Evolutionary conservation across 345 rosid species (phyloP).

Genomic region (Combretum micranthum): DNA sequence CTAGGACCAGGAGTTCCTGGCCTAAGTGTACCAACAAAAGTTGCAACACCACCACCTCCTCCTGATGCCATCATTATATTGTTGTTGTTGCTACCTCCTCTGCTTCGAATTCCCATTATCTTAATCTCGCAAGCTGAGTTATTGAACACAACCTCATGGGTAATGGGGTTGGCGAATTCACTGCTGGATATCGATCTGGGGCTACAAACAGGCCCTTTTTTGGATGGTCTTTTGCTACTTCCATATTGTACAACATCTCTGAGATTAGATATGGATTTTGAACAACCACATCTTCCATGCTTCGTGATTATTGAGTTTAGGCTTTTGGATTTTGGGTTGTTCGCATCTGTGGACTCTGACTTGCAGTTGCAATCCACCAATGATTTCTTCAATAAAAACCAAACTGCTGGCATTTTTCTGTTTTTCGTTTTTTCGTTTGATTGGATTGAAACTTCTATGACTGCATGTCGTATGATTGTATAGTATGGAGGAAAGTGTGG

Average conservation of each 20-base stretch:
- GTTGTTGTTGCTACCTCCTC: background rate
- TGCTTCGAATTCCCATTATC: conserved; percentile 17
- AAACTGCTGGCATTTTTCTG: conserved; percentile 28
- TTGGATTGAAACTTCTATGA: too few species aligned
- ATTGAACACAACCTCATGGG: conserved; percentile 26
- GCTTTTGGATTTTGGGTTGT: conserved; percentile 19
- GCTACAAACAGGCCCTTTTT: conserved; percentile 24
- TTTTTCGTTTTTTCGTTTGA: background rate
- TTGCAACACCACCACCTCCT: background rate
- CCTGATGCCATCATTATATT: background rate
- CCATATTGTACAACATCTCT: conserved; percentile 29
- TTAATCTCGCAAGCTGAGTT: conserved; percentile 28
- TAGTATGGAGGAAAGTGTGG: too few species aligned
- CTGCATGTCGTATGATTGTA: too few species aligned
- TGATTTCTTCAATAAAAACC: conserved; percentile 43
- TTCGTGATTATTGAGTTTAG: conserved; percentile 9
- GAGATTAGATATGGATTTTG: conserved; percentile 35
- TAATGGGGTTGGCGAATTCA: conserved; percentile 25
- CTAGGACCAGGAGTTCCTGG: conserved; percentile 25
- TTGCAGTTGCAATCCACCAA: conserved; percentile 41
- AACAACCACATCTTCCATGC: conserved; percentile 18
- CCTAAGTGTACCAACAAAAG: conserved; percentile 16
- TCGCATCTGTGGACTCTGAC: conserved; percentile 21
- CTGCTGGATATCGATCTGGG: conserved; percentile 38
- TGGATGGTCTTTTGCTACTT: conserved; percentile 26